These are phyloP conservation scores for Ophiostoma himal-ulmi DNA, from an alignment of 2,329 filamentous ascomycete genomes.

Conservation along the genomic window DNA sequence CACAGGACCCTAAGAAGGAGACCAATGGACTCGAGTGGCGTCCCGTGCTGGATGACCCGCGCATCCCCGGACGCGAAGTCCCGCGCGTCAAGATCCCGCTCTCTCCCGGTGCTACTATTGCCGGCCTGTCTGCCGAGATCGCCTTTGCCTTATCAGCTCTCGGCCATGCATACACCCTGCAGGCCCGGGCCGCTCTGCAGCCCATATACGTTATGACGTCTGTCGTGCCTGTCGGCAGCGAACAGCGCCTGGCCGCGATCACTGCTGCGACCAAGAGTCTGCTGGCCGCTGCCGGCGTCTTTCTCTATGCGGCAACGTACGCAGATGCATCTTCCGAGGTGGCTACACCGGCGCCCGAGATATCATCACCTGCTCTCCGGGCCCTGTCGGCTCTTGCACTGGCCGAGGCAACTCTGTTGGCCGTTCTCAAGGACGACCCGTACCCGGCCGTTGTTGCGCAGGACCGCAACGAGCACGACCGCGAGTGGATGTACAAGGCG, in stretches of 20 bases:
- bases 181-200: slow-evolving; percentile 66
- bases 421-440: slow-evolving; percentile 89
- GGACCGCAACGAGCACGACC: slow-evolving; percentile 73
- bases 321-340: slow-evolving; percentile 1
- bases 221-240: slow-evolving; percentile 52
- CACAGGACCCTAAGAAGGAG: not conserved
- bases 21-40: slow-evolving; percentile 67
- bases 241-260: slow-evolving; percentile 65
- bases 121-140: slow-evolving; percentile 67
- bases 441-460: slow-evolving; percentile 80
- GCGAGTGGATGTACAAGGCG: slow-evolving; percentile 93
- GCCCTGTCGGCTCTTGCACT: slow-evolving; percentile 62
- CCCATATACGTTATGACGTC: slow-evolving; percentile 64
- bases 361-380: slow-evolving; percentile 47
- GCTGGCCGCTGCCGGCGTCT: slow-evolving; percentile 71
- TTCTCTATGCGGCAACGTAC: slow-evolving; percentile 61
- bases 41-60: slow-evolving; percentile 63
- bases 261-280: slow-evolving; percentile 70
- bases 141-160: slow-evolving; percentile 72
- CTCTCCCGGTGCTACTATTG: slow-evolving; percentile 36
- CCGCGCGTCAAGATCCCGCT: slow-evolving; percentile 56
- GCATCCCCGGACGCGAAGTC: slow-evolving; percentile 52
- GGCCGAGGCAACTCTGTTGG: slow-evolving; percentile 83
- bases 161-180: slow-evolving; percentile 65
- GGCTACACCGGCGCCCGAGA: slow-evolving; percentile 44